These are phyloP conservation scores for Saccharomycopsis schoenii DNA, from an alignment of 805 yeast species.

Conservation along the genomic window DNA sequence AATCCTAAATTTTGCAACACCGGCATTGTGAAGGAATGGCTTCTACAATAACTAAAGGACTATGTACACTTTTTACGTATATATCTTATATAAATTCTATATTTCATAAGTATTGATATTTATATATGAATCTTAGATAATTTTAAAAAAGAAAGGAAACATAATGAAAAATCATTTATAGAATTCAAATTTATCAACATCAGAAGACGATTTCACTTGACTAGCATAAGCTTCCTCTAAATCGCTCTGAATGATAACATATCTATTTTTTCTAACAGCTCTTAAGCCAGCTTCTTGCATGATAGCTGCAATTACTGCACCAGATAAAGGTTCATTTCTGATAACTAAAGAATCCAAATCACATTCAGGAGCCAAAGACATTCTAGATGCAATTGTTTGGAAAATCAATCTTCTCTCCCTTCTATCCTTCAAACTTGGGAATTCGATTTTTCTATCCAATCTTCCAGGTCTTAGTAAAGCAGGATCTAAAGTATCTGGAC, in stretches of 20 bases:
- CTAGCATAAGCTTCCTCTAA: conserved; percentile 95
- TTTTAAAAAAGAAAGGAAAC: not conserved
- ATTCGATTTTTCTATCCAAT: conserved; percentile 95
- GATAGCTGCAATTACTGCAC: conserved; percentile 96
- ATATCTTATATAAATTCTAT: not conserved
- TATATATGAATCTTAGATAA: not conserved
- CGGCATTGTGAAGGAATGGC: conserved; percentile 14
- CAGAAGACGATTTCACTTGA: conserved; percentile 92
- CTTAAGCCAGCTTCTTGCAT: conserved; percentile 99
- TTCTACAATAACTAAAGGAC: not conserved
- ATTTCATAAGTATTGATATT: not conserved
- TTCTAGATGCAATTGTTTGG: conserved; percentile 89
- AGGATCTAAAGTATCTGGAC: conserved; percentile 99
- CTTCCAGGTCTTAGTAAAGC: conserved; percentile 98
- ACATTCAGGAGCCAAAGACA: conserved; percentile 97
- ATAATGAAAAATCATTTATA: conserved; percentile 46
- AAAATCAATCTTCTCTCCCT: conserved; percentile 96
- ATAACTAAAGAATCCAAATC: conserved; percentile 91
- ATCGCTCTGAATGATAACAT: conserved; percentile 91
- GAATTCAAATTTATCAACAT: conserved; percentile 95
- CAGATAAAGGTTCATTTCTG: conserved; percentile 94
- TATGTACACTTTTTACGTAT: not conserved
- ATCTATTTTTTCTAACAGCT: conserved; percentile 96
- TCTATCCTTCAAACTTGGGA: conserved; percentile 92
- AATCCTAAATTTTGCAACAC: conserved; percentile 14